Percentiles rank a stretch among this genome's conserved stretches.
Evolutionary conservation across 805 yeast species (phyloP).

Genomic region (Candida oleophila): DNA sequence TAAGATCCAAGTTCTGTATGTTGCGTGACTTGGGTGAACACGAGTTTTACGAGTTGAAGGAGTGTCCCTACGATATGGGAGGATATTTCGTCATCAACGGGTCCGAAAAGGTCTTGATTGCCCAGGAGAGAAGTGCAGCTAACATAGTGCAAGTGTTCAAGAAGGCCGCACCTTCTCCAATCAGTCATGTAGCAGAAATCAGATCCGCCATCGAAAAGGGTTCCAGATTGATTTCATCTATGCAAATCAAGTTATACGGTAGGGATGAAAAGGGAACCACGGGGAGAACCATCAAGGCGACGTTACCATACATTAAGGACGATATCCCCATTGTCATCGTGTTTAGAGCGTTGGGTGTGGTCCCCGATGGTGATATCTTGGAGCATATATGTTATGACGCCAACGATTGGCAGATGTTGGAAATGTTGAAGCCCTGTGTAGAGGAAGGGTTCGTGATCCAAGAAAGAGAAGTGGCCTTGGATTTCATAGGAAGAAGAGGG

Average conservation of each 20-base stretch:
- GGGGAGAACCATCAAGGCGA: constrained; percentile 89
- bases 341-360: constrained; percentile 96
- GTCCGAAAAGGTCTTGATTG: constrained; percentile 95
- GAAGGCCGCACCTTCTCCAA: constrained; percentile 95
- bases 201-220: constrained; percentile 97
- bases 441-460: constrained; percentile 98
- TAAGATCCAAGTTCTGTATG: constrained; percentile 94
- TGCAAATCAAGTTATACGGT: constrained; percentile 90
- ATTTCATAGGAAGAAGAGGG: constrained; percentile 97
- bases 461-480: constrained; percentile 96
- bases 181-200: constrained; percentile 94
- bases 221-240: constrained; percentile 86
- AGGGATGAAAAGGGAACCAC: constrained; percentile 68
- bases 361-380: constrained; percentile 97
- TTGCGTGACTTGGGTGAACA: constrained; percentile 86
- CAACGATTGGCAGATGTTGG: constrained; percentile 99
- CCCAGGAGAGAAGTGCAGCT: constrained; percentile 98
- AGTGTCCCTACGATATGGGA: constrained; percentile 99
- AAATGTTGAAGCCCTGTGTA: constrained; percentile 97
- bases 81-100: constrained; percentile 98
- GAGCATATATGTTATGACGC: constrained; percentile 98
- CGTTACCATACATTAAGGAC: constrained; percentile 92
- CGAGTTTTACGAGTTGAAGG: constrained; percentile 92
- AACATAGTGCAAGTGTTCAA: constrained; percentile 98
- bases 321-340: constrained; percentile 97